phyloP scores from a whole-genome alignment of 345 rosid genomes.

The Salix suchowensis region DNA sequence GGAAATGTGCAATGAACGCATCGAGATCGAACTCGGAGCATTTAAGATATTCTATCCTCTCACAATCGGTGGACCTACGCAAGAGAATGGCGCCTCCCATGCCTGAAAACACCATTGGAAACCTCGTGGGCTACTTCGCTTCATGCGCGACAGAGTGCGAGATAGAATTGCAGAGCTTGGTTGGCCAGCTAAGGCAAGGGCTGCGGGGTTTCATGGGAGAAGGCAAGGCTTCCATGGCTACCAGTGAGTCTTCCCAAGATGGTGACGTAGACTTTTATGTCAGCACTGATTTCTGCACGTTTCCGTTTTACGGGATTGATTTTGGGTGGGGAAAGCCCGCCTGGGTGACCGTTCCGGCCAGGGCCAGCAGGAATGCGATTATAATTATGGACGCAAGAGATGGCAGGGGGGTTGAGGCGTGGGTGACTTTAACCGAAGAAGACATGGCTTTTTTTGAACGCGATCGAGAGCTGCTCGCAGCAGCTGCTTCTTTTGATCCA shows the following conservation, averaged over 20 bases:
- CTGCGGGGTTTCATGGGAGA: not conserved
- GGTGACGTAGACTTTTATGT: conserved; percentile 16
- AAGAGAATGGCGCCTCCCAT: not conserved
- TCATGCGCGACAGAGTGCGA: conserved; percentile 6
- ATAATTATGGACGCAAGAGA: conserved; percentile 25
- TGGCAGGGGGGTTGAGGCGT: conserved; percentile 47
- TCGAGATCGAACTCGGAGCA: conserved; percentile 3
- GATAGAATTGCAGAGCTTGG: conserved; percentile 22
- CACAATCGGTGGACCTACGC: conserved; percentile 14
- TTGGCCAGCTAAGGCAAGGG: conserved; percentile 17
- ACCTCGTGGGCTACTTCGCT: conserved; percentile 11
- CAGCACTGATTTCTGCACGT: conserved; percentile 17
- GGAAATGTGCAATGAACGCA: conserved; percentile 21
- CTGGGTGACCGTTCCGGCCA: conserved; percentile 26
- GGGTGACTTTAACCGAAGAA: conserved; percentile 34
- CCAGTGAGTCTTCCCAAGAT: not conserved
- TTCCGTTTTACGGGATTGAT: conserved; percentile 24
- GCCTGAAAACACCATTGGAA: conserved; percentile 6
- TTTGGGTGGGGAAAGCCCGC: conserved; percentile 44
- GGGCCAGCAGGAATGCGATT: conserved; percentile 10
- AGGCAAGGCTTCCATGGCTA: not conserved
- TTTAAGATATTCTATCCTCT: not conserved
- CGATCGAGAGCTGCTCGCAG: conserved; percentile 36
- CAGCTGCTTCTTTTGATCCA: conserved; percentile 44
- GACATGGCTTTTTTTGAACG: conserved; percentile 36